These are phyloP conservation scores for Paragyromitra xinjiangensis DNA, from an alignment of 495 filamentous ascomycete genomes.

Conservation along the genomic window DNA sequence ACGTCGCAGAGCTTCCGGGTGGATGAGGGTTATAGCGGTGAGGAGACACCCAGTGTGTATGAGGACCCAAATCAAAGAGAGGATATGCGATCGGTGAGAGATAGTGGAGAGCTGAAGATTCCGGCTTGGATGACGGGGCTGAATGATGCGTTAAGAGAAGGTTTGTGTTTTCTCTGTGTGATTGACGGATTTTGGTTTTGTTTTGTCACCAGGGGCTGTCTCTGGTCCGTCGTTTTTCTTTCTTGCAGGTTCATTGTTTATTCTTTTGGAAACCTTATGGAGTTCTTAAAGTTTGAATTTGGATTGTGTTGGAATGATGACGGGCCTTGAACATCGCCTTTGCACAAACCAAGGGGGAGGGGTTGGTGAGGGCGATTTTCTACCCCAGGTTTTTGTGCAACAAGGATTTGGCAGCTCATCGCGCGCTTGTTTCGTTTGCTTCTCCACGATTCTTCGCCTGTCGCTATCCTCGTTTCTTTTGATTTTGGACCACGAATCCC, in stretches of 20 bases:
- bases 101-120: constrained; percentile 51
- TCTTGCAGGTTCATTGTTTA: constrained; percentile 7
- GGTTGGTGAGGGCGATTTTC: background rate
- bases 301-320: constrained; percentile 7
- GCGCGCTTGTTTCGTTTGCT: constrained; percentile 17
- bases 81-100: constrained; percentile 47
- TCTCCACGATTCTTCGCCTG: background rate
- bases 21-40: constrained; percentile 58
- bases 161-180: constrained; percentile 43
- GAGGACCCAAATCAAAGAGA: constrained; percentile 53
- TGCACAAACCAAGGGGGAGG: too few relatives aligned
- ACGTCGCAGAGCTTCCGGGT: constrained; percentile 55
- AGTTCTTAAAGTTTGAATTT: constrained; percentile 9
- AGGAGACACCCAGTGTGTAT: constrained; percentile 54
- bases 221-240: constrained; percentile 3
- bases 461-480: constrained; percentile 36
- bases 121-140: constrained; percentile 55
- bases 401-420: background rate
- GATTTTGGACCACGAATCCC: constrained; percentile 9
- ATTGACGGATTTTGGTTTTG: constrained; percentile 9
- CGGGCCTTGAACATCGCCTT: background rate
- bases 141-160: constrained; percentile 54
- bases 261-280: background rate
- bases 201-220: constrained; percentile 13
- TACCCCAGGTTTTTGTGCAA: background rate